Evolutionary conservation across 768 basidiomycete species (phyloP), one percentile per base, ranked within the genome.

Genomic region (Lentinula edodes): DNA sequence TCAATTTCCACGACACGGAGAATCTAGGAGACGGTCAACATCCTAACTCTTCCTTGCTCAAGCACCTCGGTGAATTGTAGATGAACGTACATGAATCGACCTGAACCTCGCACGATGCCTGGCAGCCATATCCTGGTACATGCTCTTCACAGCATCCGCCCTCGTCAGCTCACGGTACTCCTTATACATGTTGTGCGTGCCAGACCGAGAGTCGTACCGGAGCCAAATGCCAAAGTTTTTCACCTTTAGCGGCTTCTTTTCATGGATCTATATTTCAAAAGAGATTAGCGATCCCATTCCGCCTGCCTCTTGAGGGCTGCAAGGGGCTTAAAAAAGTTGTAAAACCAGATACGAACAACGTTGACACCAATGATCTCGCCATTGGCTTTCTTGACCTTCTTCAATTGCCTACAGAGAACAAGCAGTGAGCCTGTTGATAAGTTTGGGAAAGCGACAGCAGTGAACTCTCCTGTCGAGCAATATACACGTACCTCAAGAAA

Each of bases 151-250:
- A 61, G 97, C 96, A 74, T 93, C 95, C 63, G 93, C 89, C 66
- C 97, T 89, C 68, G 83, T 83, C 69, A 99, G 89, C 70, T 98
- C 96, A 72, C 95, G 93, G 90, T 93, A 98, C 78, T 93, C 91
- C 86, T 95, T 95, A 91, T 97, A 97, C 95, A 98, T 96, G 88
- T 99, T 99, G 89, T 98, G 97, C 51, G 97, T 99, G 65, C 97
- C 97, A 56, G 95, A 97, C 70, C 96, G 94, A 59, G 96, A 98
- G 80, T 99, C 97, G 79, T 99, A 99, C 69, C 96, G 91, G 74
- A 99, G 78, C 97, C 97, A 98, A 80, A 99, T 92, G 67, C 97
- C 97, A 74, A 99, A 98, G 89, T 97, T 98, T 87, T 99, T 98
- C 77, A 98, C 91, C 81, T 95, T 95, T 76, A 97, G 74, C 23